Evolutionary conservation across 164 flowering plant genomes (phyloP), one percentile per base, ranked within the genome.

Genomic region (Euptelea pleiosperma): DNA sequence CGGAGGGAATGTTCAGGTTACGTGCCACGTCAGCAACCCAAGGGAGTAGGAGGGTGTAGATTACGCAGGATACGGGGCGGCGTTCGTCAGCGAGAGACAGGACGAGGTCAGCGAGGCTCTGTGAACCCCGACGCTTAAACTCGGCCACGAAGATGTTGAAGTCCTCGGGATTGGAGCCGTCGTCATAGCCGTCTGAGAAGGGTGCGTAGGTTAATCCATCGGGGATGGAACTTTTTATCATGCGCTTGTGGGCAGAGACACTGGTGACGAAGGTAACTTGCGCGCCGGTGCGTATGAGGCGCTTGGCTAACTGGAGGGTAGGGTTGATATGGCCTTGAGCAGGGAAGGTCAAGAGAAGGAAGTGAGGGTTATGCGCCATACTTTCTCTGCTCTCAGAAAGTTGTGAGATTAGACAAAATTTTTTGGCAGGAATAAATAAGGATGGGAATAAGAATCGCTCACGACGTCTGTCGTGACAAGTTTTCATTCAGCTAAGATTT

Each of bases 21-120:
- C 69, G 57, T 39, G 76, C 81, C 50, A 72, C 69, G 28, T 21
- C 50, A 6, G 74, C 66, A 7, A 49, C 72, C 81, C 81, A 77
- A 1, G 74, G 62, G 0, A 69, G 54, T 3, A 63, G 24, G 40
- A 62, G 21, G 14, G 60, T 58, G 69, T 70, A 71, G 9, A 68
- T 40, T 1, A 77, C 1, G 30, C 64, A 73, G 8, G 73, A 52
- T 8, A 62, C 61, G 12, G 65, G n/a, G n/a, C n/a, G n/a, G n/a
- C n/a, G n/a, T n/a, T 22, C 39, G 0, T 24, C 9, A 7, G 51
- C 21, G 53, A 37, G 22, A 29, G 51, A 11, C 4, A 24, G n/a
- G 62, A 8, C 35, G 10, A 68, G 34, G 3, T 60, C 40, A 1
- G 39, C 8, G 3, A 74, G 52, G 2, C 56, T 28, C 36, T 54